Base-by-base conservation (phyloP, 73 alveolate species). In the Paramecium sonneborni region DNA sequence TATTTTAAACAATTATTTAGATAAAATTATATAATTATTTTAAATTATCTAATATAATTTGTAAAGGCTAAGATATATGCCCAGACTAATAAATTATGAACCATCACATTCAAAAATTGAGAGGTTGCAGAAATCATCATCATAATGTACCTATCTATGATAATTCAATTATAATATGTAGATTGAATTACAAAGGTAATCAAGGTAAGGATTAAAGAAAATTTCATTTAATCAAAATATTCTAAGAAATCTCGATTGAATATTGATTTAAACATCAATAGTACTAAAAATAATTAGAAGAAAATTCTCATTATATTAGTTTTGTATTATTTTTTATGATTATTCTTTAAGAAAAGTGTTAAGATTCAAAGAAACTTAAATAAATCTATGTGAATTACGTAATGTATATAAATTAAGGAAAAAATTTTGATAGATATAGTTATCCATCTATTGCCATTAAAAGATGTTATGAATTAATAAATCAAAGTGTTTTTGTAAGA, bases 271-370 rank as follows among this genome's bases (percentile, higher is more conserved):
- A 37, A 35, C 55, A 38, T 35, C 32, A 34, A 21, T 35, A 72
- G 14, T 35, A 72, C 30, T 20, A 32, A 35, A 26, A 30, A 35
- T 34, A 72, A 72, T 38, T 72, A 35, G 58, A 72, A 37, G 62
- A 72, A 38, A 62, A 72, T 35, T 35, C 52, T 72, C 38, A 32
- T 35, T 72, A 72, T n/a, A n/a, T n/a, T n/a, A n/a, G n/a, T n/a
- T n/a, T n/a, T n/a, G n/a, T n/a, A n/a, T n/a, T n/a, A n/a, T n/a
- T n/a, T n/a, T n/a, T n/a, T n/a, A n/a, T n/a, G n/a, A n/a, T n/a
- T n/a, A n/a, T n/a, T n/a, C 86, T 72, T 35, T 72, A 72, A 72
- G 26, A 72, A 72, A 32, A 72, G 57, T 35, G 57, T 72, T 62
- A 58, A 1, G 44, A 18, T 5, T 32, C 30, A 23, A 32, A 38